A percentile compares a stretch with the other conserved stretches of the same genome.
Evolutionary conservation across 2,329 filamentous ascomycete species (phyloP).

Genomic region (Monosporascus sp.): DNA sequence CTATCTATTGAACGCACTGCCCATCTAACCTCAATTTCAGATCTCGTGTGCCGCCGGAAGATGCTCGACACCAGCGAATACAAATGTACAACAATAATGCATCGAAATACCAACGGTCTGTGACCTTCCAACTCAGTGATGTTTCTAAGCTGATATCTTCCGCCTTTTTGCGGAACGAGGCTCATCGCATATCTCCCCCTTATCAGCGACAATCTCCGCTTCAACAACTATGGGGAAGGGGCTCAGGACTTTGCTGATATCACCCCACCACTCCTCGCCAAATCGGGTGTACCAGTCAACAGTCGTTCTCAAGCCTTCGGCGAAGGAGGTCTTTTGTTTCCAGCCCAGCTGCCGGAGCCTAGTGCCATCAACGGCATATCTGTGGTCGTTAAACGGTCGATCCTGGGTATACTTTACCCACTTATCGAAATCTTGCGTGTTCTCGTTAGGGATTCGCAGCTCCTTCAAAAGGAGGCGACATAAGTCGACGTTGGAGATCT

Average conservation of each 20-base stretch:
- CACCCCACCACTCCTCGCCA: constrained; percentile 66
- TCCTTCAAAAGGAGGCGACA: constrained; percentile 60
- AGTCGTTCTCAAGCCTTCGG: constrained; percentile 57
- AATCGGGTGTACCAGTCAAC: constrained; percentile 66
- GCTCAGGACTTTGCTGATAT: constrained; percentile 63
- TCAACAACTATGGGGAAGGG: constrained; percentile 59
- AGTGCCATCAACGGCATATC: constrained; percentile 66
- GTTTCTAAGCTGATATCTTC: constrained; percentile 10
- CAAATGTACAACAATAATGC: no score
- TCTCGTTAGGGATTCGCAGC: constrained; percentile 51
- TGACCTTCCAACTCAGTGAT: no score
- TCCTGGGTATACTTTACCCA: constrained; percentile 74
- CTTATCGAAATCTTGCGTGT: constrained; percentile 48
- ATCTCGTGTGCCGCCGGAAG: no score
- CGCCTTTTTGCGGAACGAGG: constrained; percentile 25
- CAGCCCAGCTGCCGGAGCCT: constrained; percentile 65
- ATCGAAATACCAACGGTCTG: no score
- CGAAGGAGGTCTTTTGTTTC: constrained; percentile 62
- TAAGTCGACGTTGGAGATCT: constrained; percentile 69
- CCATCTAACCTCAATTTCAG: no score
- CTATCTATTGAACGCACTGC: no score
- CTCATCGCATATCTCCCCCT: constrained; percentile 32
- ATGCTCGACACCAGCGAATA: no score
- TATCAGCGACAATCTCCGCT: constrained; percentile 50
- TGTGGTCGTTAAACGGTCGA: constrained; percentile 71